Evolutionary conservation across 495 filamentous ascomycete genomes (phyloP).

Genomic region (Lasiosphaeria hispida): DNA sequence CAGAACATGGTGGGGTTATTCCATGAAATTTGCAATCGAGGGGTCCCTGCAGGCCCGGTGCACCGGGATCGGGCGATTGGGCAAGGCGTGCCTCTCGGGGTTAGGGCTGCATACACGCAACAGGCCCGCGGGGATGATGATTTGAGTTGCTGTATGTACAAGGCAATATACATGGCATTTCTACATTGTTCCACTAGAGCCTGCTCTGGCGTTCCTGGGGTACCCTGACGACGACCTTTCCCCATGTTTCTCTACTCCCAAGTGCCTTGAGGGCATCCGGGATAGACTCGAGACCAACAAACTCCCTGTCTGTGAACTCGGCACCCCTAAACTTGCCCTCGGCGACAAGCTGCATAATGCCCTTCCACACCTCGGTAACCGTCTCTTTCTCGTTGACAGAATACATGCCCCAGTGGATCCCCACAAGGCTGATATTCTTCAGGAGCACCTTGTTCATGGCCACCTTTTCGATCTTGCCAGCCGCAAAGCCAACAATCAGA

Average conservation of each 20-base stretch:
- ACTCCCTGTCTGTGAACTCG: slow-evolving; percentile 76
- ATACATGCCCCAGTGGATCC: slow-evolving; percentile 91
- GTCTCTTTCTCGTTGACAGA: slow-evolving; percentile 67
- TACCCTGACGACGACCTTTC: slow-evolving; percentile 90
- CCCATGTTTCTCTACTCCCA: slow-evolving; percentile 83
- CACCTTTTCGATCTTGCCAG: slow-evolving; percentile 84
- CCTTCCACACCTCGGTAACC: slow-evolving; percentile 73
- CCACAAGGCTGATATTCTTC: slow-evolving; percentile 90
- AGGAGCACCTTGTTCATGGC: slow-evolving; percentile 86
- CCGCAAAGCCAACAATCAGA: slow-evolving; percentile 87
- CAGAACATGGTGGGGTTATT: background rate
- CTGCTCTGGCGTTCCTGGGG: slow-evolving; percentile 62
- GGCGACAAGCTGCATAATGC: slow-evolving; percentile 71
- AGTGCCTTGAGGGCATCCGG: slow-evolving; percentile 73
- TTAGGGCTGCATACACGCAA: slow-evolving; percentile 9
- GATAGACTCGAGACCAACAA: slow-evolving; percentile 77
- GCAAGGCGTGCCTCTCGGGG: background rate
- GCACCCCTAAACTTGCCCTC: slow-evolving; percentile 79
- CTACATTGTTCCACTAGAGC: slow-evolving; percentile 30
- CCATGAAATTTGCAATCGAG: slow-evolving; percentile 9
- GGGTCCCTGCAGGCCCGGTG: background rate
- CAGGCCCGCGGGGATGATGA: too few relatives aligned
- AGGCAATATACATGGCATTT: background rate
- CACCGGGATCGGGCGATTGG: background rate
- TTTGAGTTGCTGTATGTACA: background rate